These are phyloP conservation scores for Solanum neorickii DNA, from an alignment of 257 asterid species.

Conservation along the genomic window DNA sequence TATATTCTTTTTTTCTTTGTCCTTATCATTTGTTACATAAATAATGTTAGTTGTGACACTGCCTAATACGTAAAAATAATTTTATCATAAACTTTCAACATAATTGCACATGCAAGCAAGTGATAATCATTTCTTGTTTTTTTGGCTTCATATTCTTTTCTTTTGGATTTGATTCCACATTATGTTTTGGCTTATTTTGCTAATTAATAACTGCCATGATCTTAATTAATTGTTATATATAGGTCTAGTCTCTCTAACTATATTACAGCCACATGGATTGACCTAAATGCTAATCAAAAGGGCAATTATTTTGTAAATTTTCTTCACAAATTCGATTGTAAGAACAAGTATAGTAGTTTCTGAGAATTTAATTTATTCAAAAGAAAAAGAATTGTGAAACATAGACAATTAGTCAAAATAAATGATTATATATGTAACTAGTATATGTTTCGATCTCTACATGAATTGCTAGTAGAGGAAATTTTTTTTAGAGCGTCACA, in stretches of 20 bases:
- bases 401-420: background rate
- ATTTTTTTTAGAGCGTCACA: background rate
- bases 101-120: background rate
- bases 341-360: too few species aligned
- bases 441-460: background rate
- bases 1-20: background rate
- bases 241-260: background rate
- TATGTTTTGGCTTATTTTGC: background rate
- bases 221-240: background rate
- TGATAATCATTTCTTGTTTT: background rate
- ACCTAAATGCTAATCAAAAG: background rate
- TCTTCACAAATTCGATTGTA: too few species aligned
- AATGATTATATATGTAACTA: background rate
- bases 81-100: background rate
- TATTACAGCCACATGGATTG: background rate
- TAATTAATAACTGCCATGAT: background rate
- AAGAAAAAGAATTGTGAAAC: background rate
- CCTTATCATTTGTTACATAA: background rate
- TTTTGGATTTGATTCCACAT: background rate
- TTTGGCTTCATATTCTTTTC: background rate
- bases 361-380: too few species aligned
- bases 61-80: background rate
- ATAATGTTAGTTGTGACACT: background rate
- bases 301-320: background rate
- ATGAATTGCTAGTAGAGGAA: background rate